Conservation (phyloP, 192 early-diverging fungal genomes). For the Coemansia interrupta region DNA sequence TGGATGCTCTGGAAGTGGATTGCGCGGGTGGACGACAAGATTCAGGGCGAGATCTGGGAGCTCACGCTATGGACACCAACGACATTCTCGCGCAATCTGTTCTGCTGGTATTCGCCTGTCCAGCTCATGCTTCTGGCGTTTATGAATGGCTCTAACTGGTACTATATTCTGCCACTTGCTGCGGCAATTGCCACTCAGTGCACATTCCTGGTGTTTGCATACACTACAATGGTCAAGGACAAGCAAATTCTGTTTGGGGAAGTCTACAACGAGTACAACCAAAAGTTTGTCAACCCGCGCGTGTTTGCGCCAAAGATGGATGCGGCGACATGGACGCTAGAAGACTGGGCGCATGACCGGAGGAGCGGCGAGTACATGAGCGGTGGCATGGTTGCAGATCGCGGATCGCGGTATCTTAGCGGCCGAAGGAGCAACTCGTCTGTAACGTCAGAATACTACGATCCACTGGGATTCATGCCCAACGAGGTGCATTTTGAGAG, state of each 20-base stretch:
- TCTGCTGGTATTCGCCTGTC: conserved; percentile 62
- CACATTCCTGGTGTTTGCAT: conserved; percentile 35
- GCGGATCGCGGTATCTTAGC: background rate
- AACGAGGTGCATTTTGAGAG: conserved; percentile 1
- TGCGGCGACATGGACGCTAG: conserved; percentile 38
- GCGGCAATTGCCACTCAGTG: conserved; percentile 54
- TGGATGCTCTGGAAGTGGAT: conserved; percentile 41
- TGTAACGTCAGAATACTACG: background rate
- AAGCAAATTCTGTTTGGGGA: conserved; percentile 60
- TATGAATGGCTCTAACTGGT: conserved; percentile 56
- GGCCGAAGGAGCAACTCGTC: conserved; percentile 1
- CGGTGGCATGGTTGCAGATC: background rate
- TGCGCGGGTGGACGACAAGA: conserved; percentile 30
- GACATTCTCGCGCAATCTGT: conserved; percentile 45
- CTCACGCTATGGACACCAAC: conserved; percentile 51
- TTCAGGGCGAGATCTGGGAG: conserved; percentile 51
- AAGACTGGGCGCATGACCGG: conserved; percentile 32
- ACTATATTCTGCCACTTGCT: conserved; percentile 57
- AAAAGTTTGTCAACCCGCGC: conserved; percentile 60
- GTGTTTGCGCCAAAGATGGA: conserved; percentile 60
- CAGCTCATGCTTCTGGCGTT: conserved; percentile 57
- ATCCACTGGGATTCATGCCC: background rate
- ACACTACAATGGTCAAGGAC: conserved; percentile 54
- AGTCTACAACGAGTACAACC: conserved; percentile 60
- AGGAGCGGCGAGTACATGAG: conserved; percentile 3